Conservation (phyloP, 371 early-diverging fungal species). For the Syncephalastrum sp. region DNA sequence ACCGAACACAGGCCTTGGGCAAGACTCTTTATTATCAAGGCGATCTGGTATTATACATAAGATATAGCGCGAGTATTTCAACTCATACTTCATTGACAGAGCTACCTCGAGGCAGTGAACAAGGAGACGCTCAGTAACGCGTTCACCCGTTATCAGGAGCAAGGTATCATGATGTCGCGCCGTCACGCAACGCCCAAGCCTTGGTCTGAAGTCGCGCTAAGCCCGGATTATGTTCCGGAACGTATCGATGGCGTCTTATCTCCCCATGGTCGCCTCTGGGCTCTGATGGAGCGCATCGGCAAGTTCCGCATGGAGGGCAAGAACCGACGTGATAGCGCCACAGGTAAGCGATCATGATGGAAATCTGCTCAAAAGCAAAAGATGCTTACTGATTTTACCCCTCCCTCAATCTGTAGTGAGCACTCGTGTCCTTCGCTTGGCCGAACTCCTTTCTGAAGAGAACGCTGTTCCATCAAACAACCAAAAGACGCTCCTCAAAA, state of each 20-base stretch:
- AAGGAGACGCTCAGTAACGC: conserved; percentile 85
- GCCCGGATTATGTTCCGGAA: conserved; percentile 58
- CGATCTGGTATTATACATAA: conserved; percentile 14
- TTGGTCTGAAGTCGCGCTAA: conserved; percentile 50
- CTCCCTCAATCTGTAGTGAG: conserved; percentile 13
- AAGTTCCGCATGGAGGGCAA: conserved; percentile 18
- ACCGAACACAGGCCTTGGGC: conserved; percentile 75
- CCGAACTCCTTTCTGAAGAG: conserved; percentile 20
- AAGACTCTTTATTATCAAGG: conserved; percentile 53
- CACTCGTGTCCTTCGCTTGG: conserved; percentile 24
- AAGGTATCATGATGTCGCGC: conserved; percentile 62
- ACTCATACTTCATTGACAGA: conserved; percentile 12
- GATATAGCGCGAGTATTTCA: conserved; percentile 23
- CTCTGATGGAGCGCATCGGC: conserved; percentile 64
- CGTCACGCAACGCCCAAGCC: conserved; percentile 49
- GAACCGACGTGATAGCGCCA: conserved; percentile 83
- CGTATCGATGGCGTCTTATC: conserved; percentile 51
- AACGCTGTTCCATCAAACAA: conserved; percentile 17
- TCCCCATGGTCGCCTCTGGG: conserved; percentile 75
- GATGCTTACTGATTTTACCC: not conserved
- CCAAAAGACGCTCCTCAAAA: conserved; percentile 19
- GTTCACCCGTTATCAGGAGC: conserved; percentile 65
- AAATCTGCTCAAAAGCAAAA: not conserved
- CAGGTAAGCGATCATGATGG: conserved; percentile 45
- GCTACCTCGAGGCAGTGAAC: conserved; percentile 83